A percentile compares a stretch with the other conserved stretches of the same genome.
Evolutionary conservation across 257 asterid species (phyloP).

Genomic region (Solanum piurae): DNA sequence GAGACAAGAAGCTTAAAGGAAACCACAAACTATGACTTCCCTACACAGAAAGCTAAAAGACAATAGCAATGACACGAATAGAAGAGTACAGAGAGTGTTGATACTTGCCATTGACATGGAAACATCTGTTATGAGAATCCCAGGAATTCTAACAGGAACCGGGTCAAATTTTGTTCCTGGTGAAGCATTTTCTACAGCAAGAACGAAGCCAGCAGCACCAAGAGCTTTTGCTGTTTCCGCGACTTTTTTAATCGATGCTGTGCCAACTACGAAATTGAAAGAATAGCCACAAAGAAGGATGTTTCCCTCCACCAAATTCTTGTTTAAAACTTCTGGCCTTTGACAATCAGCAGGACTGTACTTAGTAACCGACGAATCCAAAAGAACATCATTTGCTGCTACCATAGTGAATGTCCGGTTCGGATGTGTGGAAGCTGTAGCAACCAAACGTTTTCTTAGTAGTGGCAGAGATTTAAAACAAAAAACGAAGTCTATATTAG

Average conservation of each 20-base stretch:
- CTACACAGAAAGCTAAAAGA: neutral
- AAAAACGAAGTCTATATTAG: neutral
- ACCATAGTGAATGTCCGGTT: conserved; percentile 76
- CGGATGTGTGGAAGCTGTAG: conserved; percentile 84
- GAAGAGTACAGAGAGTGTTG: conserved; percentile 1
- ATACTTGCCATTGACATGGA: conserved; percentile 58
- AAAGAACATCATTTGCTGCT: conserved; percentile 85
- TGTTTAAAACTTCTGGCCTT: conserved; percentile 80
- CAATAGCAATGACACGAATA: neutral
- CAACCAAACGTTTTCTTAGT: conserved; percentile 2
- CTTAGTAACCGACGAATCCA: conserved; percentile 61
- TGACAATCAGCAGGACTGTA: conserved; percentile 87
- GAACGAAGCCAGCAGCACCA: conserved; percentile 91
- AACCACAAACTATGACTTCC: neutral
- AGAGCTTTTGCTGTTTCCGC: conserved; percentile 76
- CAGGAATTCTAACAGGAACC: conserved; percentile 79
- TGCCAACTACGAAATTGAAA: conserved; percentile 78
- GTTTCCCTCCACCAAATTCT: conserved; percentile 75
- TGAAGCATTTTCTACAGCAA: conserved; percentile 88
- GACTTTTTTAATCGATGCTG: conserved; percentile 80
- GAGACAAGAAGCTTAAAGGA: neutral
- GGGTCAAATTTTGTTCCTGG: conserved; percentile 95
- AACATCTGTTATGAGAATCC: conserved; percentile 74
- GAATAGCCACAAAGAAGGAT: conserved; percentile 97
- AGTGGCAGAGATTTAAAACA: neutral